Evolutionary conservation across 352 stramenopile species (phyloP).

Genomic region (Phytophthora capsici): DNA sequence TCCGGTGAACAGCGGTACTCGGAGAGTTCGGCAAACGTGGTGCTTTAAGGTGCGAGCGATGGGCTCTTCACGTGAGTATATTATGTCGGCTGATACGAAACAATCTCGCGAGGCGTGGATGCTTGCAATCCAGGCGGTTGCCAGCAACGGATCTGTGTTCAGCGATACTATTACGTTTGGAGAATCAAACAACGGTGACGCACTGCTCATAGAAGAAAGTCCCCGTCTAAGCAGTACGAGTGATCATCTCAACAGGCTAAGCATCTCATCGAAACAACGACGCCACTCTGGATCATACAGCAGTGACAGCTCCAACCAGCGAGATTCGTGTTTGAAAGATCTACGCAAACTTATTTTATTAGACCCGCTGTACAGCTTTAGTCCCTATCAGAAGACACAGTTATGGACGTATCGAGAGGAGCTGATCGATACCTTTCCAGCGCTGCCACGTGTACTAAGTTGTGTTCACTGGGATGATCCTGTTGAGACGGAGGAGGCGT

Average conservation of each 20-base stretch:
- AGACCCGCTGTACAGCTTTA: slow-evolving; percentile 79
- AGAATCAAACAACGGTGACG: slow-evolving; percentile 26
- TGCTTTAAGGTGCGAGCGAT: slow-evolving; percentile 85
- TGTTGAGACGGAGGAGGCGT: slow-evolving; percentile 63
- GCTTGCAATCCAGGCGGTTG: slow-evolving; percentile 76
- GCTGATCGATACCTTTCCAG: slow-evolving; percentile 71
- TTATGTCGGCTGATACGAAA: slow-evolving; percentile 83
- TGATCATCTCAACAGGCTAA: slow-evolving; percentile 52
- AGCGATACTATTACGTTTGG: slow-evolving; percentile 27
- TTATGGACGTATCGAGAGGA: slow-evolving; percentile 82
- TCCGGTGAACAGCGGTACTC: slow-evolving; percentile 83
- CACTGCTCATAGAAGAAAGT: slow-evolving; percentile 36
- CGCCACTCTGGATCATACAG: slow-evolving; percentile 57
- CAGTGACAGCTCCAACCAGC: slow-evolving; percentile 58
- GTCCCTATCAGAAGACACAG: slow-evolving; percentile 75
- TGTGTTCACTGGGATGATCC: slow-evolving; percentile 81
- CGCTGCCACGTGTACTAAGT: slow-evolving; percentile 71
- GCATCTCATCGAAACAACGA: slow-evolving; percentile 30
- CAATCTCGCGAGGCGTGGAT: slow-evolving; percentile 88
- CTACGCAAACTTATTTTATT: slow-evolving; percentile 74
- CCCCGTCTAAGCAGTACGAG: slow-evolving; percentile 44
- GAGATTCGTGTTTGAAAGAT: slow-evolving; percentile 58
- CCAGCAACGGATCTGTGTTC: slow-evolving; percentile 19
- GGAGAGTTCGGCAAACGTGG: slow-evolving; percentile 79
- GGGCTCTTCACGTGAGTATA: slow-evolving; percentile 80